Evolutionary conservation across 495 filamentous ascomycete species (phyloP), one percentile per base, ranked within the genome.

Genomic region (Daldinia grandis): DNA sequence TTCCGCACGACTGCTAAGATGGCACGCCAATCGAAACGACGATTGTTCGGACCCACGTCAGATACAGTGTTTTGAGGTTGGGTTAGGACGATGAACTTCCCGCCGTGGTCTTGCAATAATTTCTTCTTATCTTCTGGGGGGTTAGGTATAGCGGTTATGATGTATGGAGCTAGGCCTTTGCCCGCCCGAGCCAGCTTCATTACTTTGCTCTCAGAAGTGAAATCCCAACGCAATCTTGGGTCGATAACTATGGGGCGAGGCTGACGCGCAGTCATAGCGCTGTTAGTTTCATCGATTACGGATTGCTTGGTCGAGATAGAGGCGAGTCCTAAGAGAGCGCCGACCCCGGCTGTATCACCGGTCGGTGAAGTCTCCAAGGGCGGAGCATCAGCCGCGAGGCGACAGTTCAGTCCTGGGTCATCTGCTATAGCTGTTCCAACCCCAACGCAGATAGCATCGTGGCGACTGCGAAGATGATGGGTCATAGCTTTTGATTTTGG

Each of bases 401-500:
- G 86, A 72, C 88, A 93, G 74, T 96, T 97, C 49, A 98, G 80
- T 5, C 87, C 88, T 2, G 94, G 95, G 72, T 98, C 89, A 71
- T 98, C 94, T 12, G 91, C 89, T 49, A 91, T 81, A 17, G 92
- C 93, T 14, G 94, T 98, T 4, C 91, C 90, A 7, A 91, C 90
- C 9, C 94, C 94, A 24, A 98, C 82, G 10, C 95, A 82, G 60
- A 98, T 96, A 14, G 92, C 93, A 67, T 92, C 88, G 78, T 98
- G 94, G 12, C 85, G 85, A 5, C 88, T 88, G 61, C 94, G 91
- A 17, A 98, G 85, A 77, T 90, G 93, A 77, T 98, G 94, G 0
- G 94, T 97, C 90, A 98, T 93, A 57, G 91, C 84, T 77, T 97
- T 97, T 14, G 93, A 89, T 69, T 89, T 83, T 1, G 89, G 87